These are phyloP conservation scores for Dothideomycetidae sp. DNA, from an alignment of 2,329 filamentous ascomycete species.

Conservation along the genomic window DNA sequence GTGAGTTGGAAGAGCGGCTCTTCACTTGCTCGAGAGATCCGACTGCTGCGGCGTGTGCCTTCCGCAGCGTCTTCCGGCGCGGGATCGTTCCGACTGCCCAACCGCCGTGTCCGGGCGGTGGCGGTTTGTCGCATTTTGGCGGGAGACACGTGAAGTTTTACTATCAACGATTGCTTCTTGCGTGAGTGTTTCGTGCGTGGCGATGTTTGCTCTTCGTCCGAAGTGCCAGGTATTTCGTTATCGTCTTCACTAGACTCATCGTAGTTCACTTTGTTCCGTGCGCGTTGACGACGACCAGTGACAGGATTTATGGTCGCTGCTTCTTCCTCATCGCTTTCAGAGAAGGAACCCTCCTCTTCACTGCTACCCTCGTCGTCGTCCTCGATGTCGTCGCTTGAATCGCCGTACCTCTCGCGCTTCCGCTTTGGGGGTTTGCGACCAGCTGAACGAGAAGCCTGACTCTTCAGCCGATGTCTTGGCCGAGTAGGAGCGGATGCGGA, in stretches of 20 bases:
- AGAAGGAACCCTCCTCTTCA: constrained; percentile 29
- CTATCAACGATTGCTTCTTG: constrained; percentile 1
- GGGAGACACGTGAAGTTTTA: constrained; percentile 1
- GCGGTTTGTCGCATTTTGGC: constrained; percentile 16
- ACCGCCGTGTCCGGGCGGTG: constrained; percentile 20
- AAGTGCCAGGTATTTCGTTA: constrained; percentile 22
- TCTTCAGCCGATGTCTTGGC: constrained; percentile 13
- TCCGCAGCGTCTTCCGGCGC: constrained; percentile 6
- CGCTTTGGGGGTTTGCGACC: constrained; percentile 17
- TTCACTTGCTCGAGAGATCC: constrained; percentile 43
- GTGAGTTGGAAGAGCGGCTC: constrained; percentile 43
- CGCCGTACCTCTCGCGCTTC: constrained; percentile 25
- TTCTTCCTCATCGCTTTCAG: constrained; percentile 30
- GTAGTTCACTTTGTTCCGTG: constrained; percentile 41
- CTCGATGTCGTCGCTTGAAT: constrained; percentile 35
- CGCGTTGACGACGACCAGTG: constrained; percentile 42
- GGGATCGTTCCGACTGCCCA: constrained; percentile 13
- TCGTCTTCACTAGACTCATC: constrained; percentile 36
- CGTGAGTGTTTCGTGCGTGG: not conserved
- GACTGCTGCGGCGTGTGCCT: constrained; percentile 38
- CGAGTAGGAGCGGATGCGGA: constrained; percentile 14
- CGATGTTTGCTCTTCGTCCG: constrained; percentile 8
- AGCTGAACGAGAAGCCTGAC: constrained; percentile 7
- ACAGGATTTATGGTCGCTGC: constrained; percentile 39
- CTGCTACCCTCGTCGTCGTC: constrained; percentile 23